phyloP scores from a whole-genome alignment of 73 alveolate genomes.

The Effrenium voratum region DNA sequence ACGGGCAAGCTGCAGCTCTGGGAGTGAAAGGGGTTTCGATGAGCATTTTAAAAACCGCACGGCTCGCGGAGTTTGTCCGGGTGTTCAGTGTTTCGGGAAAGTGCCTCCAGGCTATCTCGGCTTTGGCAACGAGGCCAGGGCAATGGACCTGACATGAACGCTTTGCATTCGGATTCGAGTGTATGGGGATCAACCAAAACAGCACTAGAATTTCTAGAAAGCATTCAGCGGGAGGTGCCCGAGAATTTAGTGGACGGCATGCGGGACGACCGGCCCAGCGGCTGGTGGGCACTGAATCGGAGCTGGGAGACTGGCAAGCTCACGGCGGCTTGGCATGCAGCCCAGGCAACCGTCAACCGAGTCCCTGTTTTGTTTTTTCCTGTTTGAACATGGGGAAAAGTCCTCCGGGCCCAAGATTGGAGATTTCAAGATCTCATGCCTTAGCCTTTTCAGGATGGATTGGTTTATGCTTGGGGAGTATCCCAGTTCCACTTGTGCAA shows the following conservation, averaged over 20 bases:
- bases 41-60: too few relatives aligned
- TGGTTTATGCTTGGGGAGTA: neutral
- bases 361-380: too few relatives aligned
- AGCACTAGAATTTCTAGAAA: too few relatives aligned
- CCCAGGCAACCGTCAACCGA: too few relatives aligned
- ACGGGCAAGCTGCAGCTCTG: too few relatives aligned
- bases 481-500: neutral
- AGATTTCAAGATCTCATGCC: neutral
- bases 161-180: too few relatives aligned
- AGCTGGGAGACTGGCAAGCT: constrained; percentile 65
- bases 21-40: too few relatives aligned
- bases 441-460: neutral
- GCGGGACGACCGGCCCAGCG: constrained; percentile 78
- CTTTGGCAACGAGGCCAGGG: constrained; percentile 62
- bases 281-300: constrained; percentile 87
- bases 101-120: constrained; percentile 40
- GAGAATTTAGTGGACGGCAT: constrained; percentile 83
- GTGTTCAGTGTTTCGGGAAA: too few relatives aligned
- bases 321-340: constrained; percentile 29
- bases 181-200: too few relatives aligned
- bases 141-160: too few relatives aligned
- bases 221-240: too few relatives aligned
- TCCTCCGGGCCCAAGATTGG: neutral
- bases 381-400: neutral
- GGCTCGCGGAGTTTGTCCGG: too few relatives aligned